phyloP scores from a whole-genome alignment of 768 basidiomycete species.

The Macrolepiota albuminosa region DNA sequence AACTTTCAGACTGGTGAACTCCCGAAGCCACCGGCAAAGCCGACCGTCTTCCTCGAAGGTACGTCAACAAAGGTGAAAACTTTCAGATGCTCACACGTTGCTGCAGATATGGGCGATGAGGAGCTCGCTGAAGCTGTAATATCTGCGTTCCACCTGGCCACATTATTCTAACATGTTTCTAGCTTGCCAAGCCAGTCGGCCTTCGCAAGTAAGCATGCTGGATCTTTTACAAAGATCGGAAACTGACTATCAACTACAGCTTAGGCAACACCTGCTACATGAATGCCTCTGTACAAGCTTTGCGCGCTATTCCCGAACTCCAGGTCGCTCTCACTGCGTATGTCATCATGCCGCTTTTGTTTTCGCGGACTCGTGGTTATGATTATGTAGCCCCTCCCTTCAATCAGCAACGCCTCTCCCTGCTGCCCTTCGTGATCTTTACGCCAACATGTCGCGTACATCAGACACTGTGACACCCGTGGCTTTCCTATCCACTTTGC shows the following conservation, averaged over 20 bases:
- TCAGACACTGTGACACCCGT: conserved; percentile 71
- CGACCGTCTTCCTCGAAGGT: conserved; percentile 85
- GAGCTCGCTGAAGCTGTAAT: conserved; percentile 78
- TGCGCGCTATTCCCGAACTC: conserved; percentile 89
- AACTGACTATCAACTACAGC: conserved; percentile 23
- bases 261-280: conserved; percentile 97
- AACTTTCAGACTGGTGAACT: conserved; percentile 54
- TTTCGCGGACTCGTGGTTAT: neutral
- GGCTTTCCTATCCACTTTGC: conserved; percentile 62
- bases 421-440: conserved; percentile 63
- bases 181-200: conserved; percentile 81
- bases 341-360: conserved; percentile 17
- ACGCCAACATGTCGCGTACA: conserved; percentile 66
- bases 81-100: neutral
- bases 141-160: neutral
- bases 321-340: conserved; percentile 63
- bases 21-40: conserved; percentile 79
- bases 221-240: neutral
- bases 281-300: conserved; percentile 93
- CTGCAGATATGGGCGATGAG: conserved; percentile 76
- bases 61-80: conserved; percentile 8
- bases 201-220: conserved; percentile 56
- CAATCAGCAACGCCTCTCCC: conserved; percentile 39
- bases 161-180: conserved; percentile 10
- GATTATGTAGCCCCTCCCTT: conserved; percentile 26